A percentile compares a stretch with the other conserved stretches of the same genome.
Conservation (phyloP, 305 asterid genomes). For the Fraxinus xanthoxyloides region DNA sequence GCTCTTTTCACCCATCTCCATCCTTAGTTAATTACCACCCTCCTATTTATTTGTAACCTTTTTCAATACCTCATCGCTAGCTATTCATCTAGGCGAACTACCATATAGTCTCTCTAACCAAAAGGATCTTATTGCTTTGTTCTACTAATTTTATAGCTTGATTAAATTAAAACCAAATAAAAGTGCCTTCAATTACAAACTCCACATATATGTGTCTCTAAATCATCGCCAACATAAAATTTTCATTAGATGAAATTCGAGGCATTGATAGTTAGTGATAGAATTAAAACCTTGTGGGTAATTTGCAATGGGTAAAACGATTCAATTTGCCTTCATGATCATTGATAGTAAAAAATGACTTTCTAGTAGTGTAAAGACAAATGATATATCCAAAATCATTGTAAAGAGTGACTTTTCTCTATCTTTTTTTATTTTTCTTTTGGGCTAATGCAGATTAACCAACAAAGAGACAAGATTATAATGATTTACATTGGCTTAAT, state of each 20-base stretch:
- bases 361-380: background rate
- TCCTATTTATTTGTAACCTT: background rate
- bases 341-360: background rate
- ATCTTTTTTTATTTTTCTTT: background rate
- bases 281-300: background rate
- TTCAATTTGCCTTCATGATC: background rate
- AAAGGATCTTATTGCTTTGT: background rate
- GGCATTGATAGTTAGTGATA: background rate
- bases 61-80: background rate
- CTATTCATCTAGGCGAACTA: background rate
- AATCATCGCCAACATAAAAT: background rate
- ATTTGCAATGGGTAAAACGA: background rate
- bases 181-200: background rate
- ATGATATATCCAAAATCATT: background rate
- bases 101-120: background rate
- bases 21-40: background rate
- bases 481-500: background rate
- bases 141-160: background rate
- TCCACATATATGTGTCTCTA: background rate
- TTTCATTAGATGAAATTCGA: background rate
- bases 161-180: background rate
- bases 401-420: background rate
- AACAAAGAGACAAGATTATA: background rate
- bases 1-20: background rate
- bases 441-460: background rate